phyloP scores from a whole-genome alignment of 2,329 filamentous ascomycete genomes.

The Penicillium oxalicum region DNA sequence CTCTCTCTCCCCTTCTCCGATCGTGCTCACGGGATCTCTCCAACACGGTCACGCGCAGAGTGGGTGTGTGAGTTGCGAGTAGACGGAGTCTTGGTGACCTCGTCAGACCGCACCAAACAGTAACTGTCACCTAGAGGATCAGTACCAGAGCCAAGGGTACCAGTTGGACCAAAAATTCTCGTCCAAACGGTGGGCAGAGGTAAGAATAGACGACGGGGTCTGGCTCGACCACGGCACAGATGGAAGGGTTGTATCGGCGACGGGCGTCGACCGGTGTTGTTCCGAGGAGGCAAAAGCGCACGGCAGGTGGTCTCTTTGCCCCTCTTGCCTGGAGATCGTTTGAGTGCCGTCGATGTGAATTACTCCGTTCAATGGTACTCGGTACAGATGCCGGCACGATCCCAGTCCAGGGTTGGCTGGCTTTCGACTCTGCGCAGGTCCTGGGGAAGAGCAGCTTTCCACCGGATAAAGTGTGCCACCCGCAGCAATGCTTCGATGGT shows the following conservation, averaged over 20 bases:
- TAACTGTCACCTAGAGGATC: background rate
- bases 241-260: constrained; percentile 1
- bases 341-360: background rate
- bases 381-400: background rate
- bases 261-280: constrained; percentile 6
- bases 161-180: background rate
- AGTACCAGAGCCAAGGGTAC: background rate
- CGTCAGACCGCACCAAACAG: too few relatives aligned
- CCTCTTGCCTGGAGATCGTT: background rate
- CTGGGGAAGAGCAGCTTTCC: too few relatives aligned
- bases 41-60: background rate
- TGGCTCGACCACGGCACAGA: background rate
- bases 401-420: too few relatives aligned
- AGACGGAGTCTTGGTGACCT: too few relatives aligned
- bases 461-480: constrained; percentile 1
- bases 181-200: background rate
- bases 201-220: background rate
- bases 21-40: too few relatives aligned
- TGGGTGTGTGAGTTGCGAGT: too few relatives aligned
- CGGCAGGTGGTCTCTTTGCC: too few relatives aligned
- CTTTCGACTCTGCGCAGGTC: too few relatives aligned
- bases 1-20: too few relatives aligned
- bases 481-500: background rate
- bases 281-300: background rate
- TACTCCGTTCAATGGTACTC: background rate